Evolutionary conservation across 1,284 basidiomycete genomes (phyloP), one percentile per base, ranked within the genome.

Genomic region (Trametes versicolor): DNA sequence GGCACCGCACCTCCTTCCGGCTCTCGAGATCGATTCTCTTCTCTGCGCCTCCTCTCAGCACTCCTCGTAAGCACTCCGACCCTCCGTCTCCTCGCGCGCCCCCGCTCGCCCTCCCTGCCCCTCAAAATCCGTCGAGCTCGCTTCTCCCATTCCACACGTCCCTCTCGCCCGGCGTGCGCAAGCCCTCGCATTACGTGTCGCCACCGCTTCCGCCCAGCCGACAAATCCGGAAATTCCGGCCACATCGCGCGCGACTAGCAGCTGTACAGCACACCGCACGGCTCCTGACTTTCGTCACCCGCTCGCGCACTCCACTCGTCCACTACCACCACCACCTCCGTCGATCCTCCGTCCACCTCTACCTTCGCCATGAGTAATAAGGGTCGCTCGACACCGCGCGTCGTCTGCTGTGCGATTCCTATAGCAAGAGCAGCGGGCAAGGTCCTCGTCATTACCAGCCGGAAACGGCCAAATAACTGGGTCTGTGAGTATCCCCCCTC

Each of bases 331-430:
- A 60, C 61, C 60, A 67, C 68, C 60, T 53, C 34, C 64, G 48
- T 32, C 29, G 3, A 63, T 61, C 29, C 67, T 52, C 60, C 52
- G 29, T 4, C 64, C 47, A 32, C 58, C 64, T 37, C 59, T 48
- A 49, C 43, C 67, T 60, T 12, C 58, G 63, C 68, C 53, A 93
- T 93, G 90, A 89, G 87, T 75, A 92, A 87, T 71, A 92, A 92
- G 84, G 90, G 89, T 74, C 88, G 91, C 70, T 79, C 87, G 63
- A 86, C 86, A 50, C 92, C 93, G 59, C 89, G 93, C 74, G 84
- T 94, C 77, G 92, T 94, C 71, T 94, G 92, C 78, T 94, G 93
- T 75, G 93, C 92, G 55, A 94, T 94, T 65, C 92, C 92, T 57
- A 92, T 94, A 68, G 81, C 86, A 53, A 85, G 88, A 67, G 78